Base-by-base conservation (phyloP, 306 rosid genomes). In the Boehmeria nivea region DNA sequence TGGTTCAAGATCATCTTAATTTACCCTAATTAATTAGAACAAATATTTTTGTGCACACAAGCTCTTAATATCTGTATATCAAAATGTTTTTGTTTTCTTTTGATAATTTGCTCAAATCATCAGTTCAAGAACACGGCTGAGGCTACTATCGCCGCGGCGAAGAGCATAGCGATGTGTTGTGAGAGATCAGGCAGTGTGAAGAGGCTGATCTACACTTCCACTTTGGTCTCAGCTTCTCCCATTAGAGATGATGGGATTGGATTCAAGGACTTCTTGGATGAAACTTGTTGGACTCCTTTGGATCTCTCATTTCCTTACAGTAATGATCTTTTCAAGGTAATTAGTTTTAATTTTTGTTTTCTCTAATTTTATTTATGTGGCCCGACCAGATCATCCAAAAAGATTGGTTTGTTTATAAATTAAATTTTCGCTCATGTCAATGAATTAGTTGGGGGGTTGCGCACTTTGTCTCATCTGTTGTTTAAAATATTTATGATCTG, bases 231-330 rank as follows among this genome's bases (percentile, higher is more conserved):
- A 4, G 64, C 72, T 6, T 75, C 80, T 43, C 69, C 80, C 17
- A 13, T 69, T 26, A 75, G 64, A 21, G 69, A 60, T 0, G 69
- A 64, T 13, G 72, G 69, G 16, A 54, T 40, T 60, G 72, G 72
- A 12, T 69, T 74, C 22, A 60, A 64, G 36, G 68, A 74, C 12
- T 22, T 11, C 6, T 14, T 74, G 38, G 80, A 74, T 18, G 80
- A 74, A 54, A 51, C 69, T 3, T 74, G 80, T 18, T 74, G 80
- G 75, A 74, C 80, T 0, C 76, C 76, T 54, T 67, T 69, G 8
- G 10, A 54, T 54, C 36, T 68, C n/a, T 20, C 75, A 6, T 33
- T 54, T 53, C 61, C 68, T 64, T 60, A 22, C 14, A 23, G 49
- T 38, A 60, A 53, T 42, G 18, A 36, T 11, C 1, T 0, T 6